Conservation (phyloP, 257 asterid genomes). For the Solanum microdontum region DNA sequence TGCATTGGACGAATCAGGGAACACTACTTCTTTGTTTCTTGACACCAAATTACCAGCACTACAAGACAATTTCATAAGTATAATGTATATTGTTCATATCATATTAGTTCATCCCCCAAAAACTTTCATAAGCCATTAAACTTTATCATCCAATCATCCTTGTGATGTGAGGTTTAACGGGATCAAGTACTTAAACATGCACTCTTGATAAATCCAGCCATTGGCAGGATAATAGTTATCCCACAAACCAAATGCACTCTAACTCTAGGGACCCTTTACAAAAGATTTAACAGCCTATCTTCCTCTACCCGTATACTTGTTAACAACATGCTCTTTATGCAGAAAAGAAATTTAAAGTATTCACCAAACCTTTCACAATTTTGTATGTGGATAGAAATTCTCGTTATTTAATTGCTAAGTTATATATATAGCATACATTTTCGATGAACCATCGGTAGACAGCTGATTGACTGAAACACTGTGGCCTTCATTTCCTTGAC, state of each 20-base stretch:
- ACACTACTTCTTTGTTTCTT: background rate
- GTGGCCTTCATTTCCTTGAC: slow-evolving; percentile 18
- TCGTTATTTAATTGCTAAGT: background rate
- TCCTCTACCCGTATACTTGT: background rate
- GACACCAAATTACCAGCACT: background rate
- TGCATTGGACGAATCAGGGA: background rate
- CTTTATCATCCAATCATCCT: background rate
- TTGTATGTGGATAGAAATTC: background rate
- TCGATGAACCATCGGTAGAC: slow-evolving; percentile 16
- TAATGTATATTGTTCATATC: background rate
- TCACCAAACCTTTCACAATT: background rate
- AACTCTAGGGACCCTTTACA: background rate
- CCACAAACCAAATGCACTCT: background rate
- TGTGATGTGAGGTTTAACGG: background rate
- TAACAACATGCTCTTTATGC: background rate
- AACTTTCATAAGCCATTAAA: background rate
- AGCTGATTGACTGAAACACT: slow-evolving; percentile 11
- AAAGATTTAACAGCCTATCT: background rate
- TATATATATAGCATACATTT: slow-evolving; percentile 14
- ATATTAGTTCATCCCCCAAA: background rate
- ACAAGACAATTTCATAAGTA: background rate
- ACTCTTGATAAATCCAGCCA: background rate
- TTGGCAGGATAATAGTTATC: background rate
- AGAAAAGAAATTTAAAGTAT: background rate
- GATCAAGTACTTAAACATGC: background rate